phyloP scores from a whole-genome alignment of 2,329 filamentous ascomycete species.

The Daldinia sp. region DNA sequence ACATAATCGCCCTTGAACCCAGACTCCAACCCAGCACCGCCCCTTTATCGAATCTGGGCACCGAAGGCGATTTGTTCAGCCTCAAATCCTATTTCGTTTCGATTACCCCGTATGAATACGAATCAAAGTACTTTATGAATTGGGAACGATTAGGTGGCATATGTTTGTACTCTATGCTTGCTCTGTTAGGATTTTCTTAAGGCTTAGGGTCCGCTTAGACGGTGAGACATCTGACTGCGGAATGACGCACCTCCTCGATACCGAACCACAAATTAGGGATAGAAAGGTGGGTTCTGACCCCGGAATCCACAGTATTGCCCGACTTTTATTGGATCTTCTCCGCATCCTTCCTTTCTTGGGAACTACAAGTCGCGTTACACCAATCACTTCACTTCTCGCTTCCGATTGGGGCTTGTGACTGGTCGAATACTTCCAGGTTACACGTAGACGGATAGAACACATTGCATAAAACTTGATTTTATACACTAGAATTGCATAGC shows the following conservation, averaged over 20 bases:
- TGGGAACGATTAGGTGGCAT: slow-evolving; percentile 6
- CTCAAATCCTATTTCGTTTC: slow-evolving; percentile 18
- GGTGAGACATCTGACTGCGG: slow-evolving; percentile 30
- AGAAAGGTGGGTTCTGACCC: slow-evolving; percentile 13
- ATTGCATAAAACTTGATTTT: slow-evolving; percentile 8
- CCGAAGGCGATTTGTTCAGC: slow-evolving; percentile 37
- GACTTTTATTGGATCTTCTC: slow-evolving; percentile 28
- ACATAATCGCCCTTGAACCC: background rate
- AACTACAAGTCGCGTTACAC: slow-evolving; percentile 2
- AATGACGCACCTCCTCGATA: slow-evolving; percentile 33
- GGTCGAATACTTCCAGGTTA: background rate
- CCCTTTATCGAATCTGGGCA: slow-evolving; percentile 19
- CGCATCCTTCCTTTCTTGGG: slow-evolving; percentile 27
- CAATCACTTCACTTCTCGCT: slow-evolving; percentile 12
- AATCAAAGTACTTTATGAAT: slow-evolving; percentile 9
- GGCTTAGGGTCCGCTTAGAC: slow-evolving; percentile 22
- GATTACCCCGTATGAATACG: slow-evolving; percentile 5
- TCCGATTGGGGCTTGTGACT: slow-evolving; percentile 12
- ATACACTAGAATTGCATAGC: slow-evolving; percentile 9
- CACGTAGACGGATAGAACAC: background rate
- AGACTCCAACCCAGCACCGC: slow-evolving; percentile 28
- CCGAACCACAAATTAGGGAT: slow-evolving; percentile 35
- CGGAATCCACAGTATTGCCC: slow-evolving; percentile 7
- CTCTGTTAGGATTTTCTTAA: slow-evolving; percentile 3
- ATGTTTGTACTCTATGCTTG: slow-evolving; percentile 3